phyloP scores from a whole-genome alignment of 352 stramenopile genomes.

The Globisporangium cederbergense region DNA sequence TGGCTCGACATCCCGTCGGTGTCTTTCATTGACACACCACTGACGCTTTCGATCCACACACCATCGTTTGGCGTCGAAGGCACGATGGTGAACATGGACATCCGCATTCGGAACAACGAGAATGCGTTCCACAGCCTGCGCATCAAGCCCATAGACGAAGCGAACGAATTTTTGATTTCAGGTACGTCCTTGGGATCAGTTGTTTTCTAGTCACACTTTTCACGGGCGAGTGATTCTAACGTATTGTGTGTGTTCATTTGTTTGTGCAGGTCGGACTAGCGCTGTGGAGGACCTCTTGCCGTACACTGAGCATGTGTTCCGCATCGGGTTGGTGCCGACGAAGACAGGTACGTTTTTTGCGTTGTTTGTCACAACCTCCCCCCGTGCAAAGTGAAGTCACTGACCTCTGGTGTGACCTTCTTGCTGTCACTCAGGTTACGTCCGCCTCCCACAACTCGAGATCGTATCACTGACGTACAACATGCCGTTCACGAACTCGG shows the following conservation, averaged over 20 bases:
- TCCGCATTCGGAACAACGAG: constrained; percentile 75
- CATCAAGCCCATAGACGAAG: constrained; percentile 68
- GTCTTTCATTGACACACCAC: constrained; percentile 60
- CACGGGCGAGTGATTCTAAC: neutral
- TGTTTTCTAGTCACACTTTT: neutral
- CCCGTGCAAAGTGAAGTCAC: constrained; percentile 1
- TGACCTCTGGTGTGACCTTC: constrained; percentile 14
- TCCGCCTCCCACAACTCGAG: constrained; percentile 68
- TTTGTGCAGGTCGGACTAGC: constrained; percentile 52
- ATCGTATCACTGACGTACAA: constrained; percentile 75
- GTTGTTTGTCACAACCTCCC: neutral
- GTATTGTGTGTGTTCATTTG: constrained; percentile 6
- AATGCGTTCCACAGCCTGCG: constrained; percentile 61
- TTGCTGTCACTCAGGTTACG: constrained; percentile 37
- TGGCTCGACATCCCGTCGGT: constrained; percentile 61
- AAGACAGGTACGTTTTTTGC: constrained; percentile 54
- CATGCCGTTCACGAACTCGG: constrained; percentile 55
- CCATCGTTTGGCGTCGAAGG: constrained; percentile 76
- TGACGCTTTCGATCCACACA: constrained; percentile 63
- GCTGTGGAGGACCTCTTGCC: constrained; percentile 71
- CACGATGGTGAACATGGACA: constrained; percentile 44
- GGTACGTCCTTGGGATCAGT: constrained; percentile 22
- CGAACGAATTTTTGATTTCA: constrained; percentile 72
- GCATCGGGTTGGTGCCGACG: constrained; percentile 63
- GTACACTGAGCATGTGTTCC: constrained; percentile 59